phyloP scores from a whole-genome alignment of 495 filamentous ascomycete genomes.

The Viridothelium virens region DNA sequence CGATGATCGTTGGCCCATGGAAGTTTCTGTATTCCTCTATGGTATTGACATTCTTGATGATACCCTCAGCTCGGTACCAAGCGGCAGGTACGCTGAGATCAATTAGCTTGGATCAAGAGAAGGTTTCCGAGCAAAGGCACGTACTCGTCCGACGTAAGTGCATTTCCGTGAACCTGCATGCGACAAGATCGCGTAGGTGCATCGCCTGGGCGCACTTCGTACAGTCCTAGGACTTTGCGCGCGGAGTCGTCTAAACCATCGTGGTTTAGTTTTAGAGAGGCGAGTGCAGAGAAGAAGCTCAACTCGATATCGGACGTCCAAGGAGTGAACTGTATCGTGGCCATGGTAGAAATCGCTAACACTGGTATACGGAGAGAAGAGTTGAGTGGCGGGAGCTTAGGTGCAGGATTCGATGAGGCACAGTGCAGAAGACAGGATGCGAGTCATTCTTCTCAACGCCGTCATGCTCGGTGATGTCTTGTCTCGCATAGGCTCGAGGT shows the following conservation, averaged over 20 bases:
- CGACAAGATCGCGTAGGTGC: slow-evolving; percentile 62
- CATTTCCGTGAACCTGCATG: slow-evolving; percentile 83
- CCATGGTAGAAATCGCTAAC: slow-evolving; percentile 21
- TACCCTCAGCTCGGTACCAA: slow-evolving; percentile 77
- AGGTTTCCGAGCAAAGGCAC: slow-evolving; percentile 21
- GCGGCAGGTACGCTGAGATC: slow-evolving; percentile 8
- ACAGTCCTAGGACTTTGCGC: slow-evolving; percentile 76
- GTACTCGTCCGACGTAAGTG: slow-evolving; percentile 74
- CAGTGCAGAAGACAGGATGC: not conserved
- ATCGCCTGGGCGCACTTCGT: slow-evolving; percentile 68
- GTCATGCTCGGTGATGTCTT: slow-evolving; percentile 4
- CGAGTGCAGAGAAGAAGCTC: slow-evolving; percentile 85
- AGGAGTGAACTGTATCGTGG: slow-evolving; percentile 58
- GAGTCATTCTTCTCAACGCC: not conserved
- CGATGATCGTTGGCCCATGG: slow-evolving; percentile 64
- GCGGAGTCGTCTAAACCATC: slow-evolving; percentile 92
- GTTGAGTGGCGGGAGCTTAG: not conserved
- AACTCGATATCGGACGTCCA: slow-evolving; percentile 92
- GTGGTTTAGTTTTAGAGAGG: slow-evolving; percentile 86
- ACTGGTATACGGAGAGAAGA: no score
- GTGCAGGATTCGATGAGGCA: not conserved
- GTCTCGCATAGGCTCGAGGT: not conserved
- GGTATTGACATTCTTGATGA: slow-evolving; percentile 93
- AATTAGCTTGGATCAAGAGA: not conserved
- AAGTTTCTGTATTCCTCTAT: slow-evolving; percentile 80